A percentile compares a stretch with the other conserved stretches of the same genome.
phyloP scores from a whole-genome alignment of 768 basidiomycete species.

The Tricholoma flavovirens region DNA sequence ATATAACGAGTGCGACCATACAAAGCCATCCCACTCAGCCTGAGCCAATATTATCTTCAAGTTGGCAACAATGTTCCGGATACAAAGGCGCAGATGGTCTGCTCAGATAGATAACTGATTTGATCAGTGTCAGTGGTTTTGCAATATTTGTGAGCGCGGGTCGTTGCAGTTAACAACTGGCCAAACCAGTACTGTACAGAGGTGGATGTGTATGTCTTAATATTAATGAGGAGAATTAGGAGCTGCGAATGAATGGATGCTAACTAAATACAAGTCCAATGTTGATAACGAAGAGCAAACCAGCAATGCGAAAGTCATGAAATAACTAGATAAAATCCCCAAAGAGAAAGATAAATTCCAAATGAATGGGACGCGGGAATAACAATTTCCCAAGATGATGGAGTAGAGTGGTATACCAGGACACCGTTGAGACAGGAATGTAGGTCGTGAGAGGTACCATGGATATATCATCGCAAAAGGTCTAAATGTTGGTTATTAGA shows the following conservation, averaged over 20 bases:
- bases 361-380: constrained; percentile 1
- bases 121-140: neutral
- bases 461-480: constrained; percentile 45
- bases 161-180: neutral
- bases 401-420: neutral
- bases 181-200: constrained; percentile 10
- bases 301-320: constrained; percentile 5
- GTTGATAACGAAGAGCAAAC: constrained; percentile 9
- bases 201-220: constrained; percentile 12
- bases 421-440: neutral
- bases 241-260: constrained; percentile 8
- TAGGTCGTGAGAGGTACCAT: neutral
- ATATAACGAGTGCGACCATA: too few species aligned
- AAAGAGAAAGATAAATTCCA: constrained; percentile 1
- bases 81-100: constrained; percentile 26
- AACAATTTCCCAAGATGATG: neutral
- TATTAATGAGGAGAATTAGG: constrained; percentile 1
- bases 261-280: constrained; percentile 19
- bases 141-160: neutral
- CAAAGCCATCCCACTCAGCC: too few species aligned
- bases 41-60: constrained; percentile 27
- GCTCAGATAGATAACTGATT: constrained; percentile 3
- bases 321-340: neutral
- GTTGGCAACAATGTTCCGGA: constrained; percentile 27
- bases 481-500: constrained; percentile 68